Percentiles rank a stretch among this genome's conserved stretches.
Conservation (phyloP, 768 basidiomycete genomes). For the Grammothele lineata region DNA sequence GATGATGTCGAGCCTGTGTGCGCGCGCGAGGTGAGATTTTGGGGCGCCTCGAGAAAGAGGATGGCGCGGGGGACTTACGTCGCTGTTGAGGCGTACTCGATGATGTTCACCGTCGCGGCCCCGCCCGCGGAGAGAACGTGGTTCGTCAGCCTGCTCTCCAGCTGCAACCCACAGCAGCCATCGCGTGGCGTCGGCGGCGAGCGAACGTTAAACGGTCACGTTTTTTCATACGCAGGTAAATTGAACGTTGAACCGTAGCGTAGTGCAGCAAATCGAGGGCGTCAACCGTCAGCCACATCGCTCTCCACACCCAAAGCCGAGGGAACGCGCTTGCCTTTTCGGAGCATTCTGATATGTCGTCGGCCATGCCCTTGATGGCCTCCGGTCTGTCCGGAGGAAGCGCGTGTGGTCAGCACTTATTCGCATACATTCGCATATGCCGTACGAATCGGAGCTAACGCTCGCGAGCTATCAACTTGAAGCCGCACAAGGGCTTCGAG, state of each 20-base stretch:
- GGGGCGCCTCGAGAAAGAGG: not conserved
- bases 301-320: not conserved
- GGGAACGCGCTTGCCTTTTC: conserved; percentile 23
- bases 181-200: too few species aligned
- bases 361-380: conserved; percentile 31
- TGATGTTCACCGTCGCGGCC: conserved; percentile 19
- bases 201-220: too few species aligned
- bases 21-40: not conserved
- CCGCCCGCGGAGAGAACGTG: conserved; percentile 19
- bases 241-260: too few species aligned
- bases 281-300: not conserved
- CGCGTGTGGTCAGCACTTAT: conserved; percentile 9
- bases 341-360: conserved; percentile 30
- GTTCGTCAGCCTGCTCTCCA: conserved; percentile 21
- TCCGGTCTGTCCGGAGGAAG: conserved; percentile 24
- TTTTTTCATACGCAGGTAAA: too few species aligned
- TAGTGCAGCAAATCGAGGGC: not conserved
- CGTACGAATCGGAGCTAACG: too few species aligned
- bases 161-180: too few species aligned
- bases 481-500: too few species aligned
- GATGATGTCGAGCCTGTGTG: conserved; percentile 23
- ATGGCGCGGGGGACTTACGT: conserved; percentile 11
- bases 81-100: conserved; percentile 19
- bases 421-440: too few species aligned
- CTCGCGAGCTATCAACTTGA: too few species aligned